Evolutionary conservation across 2,329 filamentous ascomycete genomes (phyloP), one percentile per base, ranked within the genome.

Genomic region (Colletotrichum plurivorum): DNA sequence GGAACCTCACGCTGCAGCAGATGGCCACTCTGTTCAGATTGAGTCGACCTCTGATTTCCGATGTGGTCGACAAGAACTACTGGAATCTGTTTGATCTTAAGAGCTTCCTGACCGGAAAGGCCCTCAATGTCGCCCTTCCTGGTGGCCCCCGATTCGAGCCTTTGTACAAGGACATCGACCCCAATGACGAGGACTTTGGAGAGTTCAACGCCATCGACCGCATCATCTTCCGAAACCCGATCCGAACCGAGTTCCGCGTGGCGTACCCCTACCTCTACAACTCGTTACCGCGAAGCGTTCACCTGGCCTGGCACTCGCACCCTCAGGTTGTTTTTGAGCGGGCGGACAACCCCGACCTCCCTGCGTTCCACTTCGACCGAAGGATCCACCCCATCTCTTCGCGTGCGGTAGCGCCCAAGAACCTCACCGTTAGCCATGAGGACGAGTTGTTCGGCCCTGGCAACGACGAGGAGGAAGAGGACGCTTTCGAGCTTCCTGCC

Each of bases 171-270:
- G 96, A 99, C 75, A 95, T 99, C 70, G 95, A 99, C 79, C 96
- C 96, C 2, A 99, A 99, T 75, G 95, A 98, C 74, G 96, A 99
- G 80, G 96, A 99, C 78, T 99, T 99, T 81, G 96, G 96, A 81
- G 96, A 99, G 81, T 99, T 99, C 87, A 99, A 99, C 77, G 96
- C 96, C 41, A 99, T 99, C 75, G 96, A 99, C 77, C 94, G 97
- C 74, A 99, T 99, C 81, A 99, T 99, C 74, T 99, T 99, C 87
- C 93, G 96, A 73, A 92, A 93, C 54, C 95, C 95, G 0, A 97
- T 98, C 73, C 91, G 95, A 74, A 99, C 95, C 9, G 96, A 99
- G 81, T 98, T 97, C 76, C 91, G 95, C 53, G 96, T 99, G 51
- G 94, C 94, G 0, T 98, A 94, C 78, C 96, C 96, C 0, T 98